phyloP scores from a whole-genome alignment of 495 filamentous ascomycete species.

The Elasticomyces elasticus region DNA sequence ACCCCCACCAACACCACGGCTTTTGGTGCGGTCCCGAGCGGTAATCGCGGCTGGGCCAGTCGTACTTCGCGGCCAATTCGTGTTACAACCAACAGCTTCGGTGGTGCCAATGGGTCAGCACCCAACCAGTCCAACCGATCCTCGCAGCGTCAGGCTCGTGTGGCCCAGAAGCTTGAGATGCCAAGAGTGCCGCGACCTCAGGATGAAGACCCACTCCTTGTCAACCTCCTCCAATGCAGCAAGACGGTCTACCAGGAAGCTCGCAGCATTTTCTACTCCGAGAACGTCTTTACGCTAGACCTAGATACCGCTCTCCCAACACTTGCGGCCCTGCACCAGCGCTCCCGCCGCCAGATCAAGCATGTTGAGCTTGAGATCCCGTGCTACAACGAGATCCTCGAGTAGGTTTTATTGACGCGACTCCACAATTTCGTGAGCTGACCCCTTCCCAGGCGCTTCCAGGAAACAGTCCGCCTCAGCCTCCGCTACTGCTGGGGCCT shows the following conservation, averaged over 20 bases:
- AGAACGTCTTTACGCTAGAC: conserved; percentile 27
- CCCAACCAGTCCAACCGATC: neutral
- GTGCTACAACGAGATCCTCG: conserved; percentile 29
- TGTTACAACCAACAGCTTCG: neutral
- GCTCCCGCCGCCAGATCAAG: conserved; percentile 26
- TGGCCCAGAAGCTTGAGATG: neutral
- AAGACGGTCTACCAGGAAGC: conserved; percentile 28
- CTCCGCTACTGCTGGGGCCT: conserved; percentile 31
- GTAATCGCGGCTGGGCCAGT: neutral
- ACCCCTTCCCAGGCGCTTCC: no score
- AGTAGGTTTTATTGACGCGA: no score
- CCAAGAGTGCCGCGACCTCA: conserved; percentile 4
- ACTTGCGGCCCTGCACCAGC: conserved; percentile 25
- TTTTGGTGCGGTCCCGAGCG: no score
- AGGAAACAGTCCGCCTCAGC: conserved; percentile 26
- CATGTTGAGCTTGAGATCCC: conserved; percentile 24
- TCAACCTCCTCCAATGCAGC: conserved; percentile 20
- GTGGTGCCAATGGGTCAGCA: no score
- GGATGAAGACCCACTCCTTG: conserved; percentile 14
- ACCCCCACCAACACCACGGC: no score
- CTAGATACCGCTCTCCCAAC: conserved; percentile 19
- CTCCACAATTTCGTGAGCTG: no score
- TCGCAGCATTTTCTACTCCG: conserved; percentile 25
- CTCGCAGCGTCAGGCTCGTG: neutral
- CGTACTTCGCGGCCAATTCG: conserved; percentile 4